phyloP scores from a whole-genome alignment of 257 asterid species.

The Oldenlandia corymbosa region DNA sequence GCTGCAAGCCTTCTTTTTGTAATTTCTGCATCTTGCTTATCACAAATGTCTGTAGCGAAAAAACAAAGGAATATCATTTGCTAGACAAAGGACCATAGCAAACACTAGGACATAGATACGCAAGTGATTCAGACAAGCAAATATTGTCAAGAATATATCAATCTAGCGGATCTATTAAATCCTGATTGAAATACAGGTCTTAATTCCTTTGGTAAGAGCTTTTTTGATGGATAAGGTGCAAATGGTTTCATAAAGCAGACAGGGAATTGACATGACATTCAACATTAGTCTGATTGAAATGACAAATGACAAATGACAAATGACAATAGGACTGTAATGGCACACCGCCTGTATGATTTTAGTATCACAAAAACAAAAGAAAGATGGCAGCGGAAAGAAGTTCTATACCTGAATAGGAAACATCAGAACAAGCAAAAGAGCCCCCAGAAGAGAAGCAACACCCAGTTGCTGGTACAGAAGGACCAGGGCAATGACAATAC shows the following conservation, averaged over 20 bases:
- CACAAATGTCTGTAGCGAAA: conserved; percentile 57
- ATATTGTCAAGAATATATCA: not conserved
- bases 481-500: conserved; percentile 64
- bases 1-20: conserved; percentile 85
- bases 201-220: too few species aligned
- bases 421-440: conserved; percentile 72
- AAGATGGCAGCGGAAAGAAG: conserved; percentile 7
- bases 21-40: conserved; percentile 90
- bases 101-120: conserved; percentile 8
- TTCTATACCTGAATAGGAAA: conserved; percentile 73
- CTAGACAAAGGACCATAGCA: not conserved
- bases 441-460: conserved; percentile 80
- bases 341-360: not conserved
- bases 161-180: not conserved
- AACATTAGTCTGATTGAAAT: not conserved
- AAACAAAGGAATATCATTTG: conserved; percentile 6
- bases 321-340: not conserved
- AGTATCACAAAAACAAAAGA: not conserved
- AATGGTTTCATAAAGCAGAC: not conserved
- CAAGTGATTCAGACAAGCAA: not conserved
- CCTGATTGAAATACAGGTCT: not conserved
- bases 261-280: not conserved
- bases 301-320: not conserved
- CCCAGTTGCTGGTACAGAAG: conserved; percentile 92
- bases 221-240: not conserved